These are phyloP conservation scores for Coffea humblotiana DNA, from an alignment of 305 asterid genomes.

Conservation along the genomic window DNA sequence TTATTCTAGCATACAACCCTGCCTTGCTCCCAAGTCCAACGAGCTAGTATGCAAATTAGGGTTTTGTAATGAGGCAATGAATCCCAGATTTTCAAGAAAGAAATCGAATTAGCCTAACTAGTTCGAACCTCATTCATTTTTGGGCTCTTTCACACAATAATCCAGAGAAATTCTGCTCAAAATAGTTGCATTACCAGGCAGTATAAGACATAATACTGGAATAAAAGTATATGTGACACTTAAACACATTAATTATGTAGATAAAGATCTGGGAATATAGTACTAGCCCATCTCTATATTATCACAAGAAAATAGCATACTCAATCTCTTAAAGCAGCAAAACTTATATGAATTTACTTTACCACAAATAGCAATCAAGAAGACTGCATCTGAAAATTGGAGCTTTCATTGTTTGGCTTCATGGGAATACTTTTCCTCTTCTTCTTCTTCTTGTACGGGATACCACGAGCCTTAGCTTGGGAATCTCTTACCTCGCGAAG, in stretches of 20 bases:
- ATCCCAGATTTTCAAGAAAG: neutral
- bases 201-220: constrained; percentile 2
- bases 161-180: neutral
- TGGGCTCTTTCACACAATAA: neutral
- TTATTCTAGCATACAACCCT: neutral
- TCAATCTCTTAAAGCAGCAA: neutral
- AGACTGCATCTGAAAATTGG: constrained; percentile 35
- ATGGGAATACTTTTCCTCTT: constrained; percentile 37
- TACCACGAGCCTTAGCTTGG: constrained; percentile 78
- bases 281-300: neutral
- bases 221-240: constrained; percentile 8
- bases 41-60: constrained; percentile 8
- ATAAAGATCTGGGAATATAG: constrained; percentile 11
- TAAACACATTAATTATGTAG: neutral
- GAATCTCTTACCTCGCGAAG: constrained; percentile 64
- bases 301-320: neutral
- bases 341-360: constrained; percentile 9
- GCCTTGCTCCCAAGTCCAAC: neutral
- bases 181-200: neutral
- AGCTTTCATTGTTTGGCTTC: constrained; percentile 17
- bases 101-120: neutral
- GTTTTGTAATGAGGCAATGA: constrained; percentile 4
- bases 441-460: constrained; percentile 78
- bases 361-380: constrained; percentile 12
- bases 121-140: neutral